Conservation (phyloP, 139 green algal genomes). For the Chlorella vulgaris region DNA sequence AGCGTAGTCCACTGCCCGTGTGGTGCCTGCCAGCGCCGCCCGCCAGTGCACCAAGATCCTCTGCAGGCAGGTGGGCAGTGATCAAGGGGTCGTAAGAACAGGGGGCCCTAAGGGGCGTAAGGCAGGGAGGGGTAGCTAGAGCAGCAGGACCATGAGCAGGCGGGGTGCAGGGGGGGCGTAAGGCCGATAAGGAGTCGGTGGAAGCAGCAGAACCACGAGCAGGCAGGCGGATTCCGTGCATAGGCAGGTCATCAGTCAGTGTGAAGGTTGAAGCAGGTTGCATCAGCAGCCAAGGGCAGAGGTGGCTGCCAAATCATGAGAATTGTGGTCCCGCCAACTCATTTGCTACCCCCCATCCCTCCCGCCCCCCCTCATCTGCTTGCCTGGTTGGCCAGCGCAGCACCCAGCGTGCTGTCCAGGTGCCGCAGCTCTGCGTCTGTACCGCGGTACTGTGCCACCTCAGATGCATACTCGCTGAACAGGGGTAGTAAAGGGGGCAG, state of each 20-base stretch:
- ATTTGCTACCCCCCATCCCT: too few relatives aligned
- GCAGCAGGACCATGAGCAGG: neutral
- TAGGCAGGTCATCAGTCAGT: too few relatives aligned
- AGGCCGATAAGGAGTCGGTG: too few relatives aligned
- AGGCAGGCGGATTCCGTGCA: too few relatives aligned
- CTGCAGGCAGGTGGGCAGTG: slow-evolving; percentile 6
- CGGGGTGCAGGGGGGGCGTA: too few relatives aligned
- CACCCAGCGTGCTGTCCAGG: slow-evolving; percentile 40
- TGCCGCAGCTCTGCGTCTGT: slow-evolving; percentile 27
- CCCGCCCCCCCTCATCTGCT: neutral
- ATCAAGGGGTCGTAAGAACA: neutral
- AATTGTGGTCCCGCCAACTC: too few relatives aligned
- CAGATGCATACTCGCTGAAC: slow-evolving; percentile 36
- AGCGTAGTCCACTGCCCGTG: slow-evolving; percentile 58
- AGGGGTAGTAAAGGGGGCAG: neutral
- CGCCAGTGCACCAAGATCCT: slow-evolving; percentile 41
- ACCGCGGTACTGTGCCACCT: slow-evolving; percentile 39
- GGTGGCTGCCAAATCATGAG: too few relatives aligned
- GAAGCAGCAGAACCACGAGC: too few relatives aligned
- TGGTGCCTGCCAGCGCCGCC: slow-evolving; percentile 42
- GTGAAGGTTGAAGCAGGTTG: too few relatives aligned
- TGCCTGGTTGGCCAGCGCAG: slow-evolving; percentile 47
- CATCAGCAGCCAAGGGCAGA: too few relatives aligned
- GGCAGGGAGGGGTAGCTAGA: neutral
- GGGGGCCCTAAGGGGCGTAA: neutral